Conservation (phyloP, 106 monocot species). For the Chionographis japonica region DNA sequence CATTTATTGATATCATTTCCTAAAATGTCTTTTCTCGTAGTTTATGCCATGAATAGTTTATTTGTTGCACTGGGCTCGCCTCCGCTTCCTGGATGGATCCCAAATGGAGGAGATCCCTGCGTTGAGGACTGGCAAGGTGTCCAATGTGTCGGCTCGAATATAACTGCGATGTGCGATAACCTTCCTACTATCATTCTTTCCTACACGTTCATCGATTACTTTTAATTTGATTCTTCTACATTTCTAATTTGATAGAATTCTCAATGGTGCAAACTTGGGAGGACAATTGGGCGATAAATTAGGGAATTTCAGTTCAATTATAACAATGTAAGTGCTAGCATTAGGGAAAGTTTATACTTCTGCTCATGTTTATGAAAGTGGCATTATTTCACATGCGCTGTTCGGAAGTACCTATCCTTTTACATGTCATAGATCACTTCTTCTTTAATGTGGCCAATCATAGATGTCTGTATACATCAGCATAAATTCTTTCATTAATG, state of each 20-base stretch:
- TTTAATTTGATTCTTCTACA: neutral
- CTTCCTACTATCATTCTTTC: conserved; percentile 5
- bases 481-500: too few species aligned
- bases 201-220: neutral
- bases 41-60: conserved; percentile 87
- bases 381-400: neutral
- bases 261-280: conserved; percentile 84
- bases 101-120: conserved; percentile 92
- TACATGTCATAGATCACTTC: too few species aligned
- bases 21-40: conserved; percentile 29
- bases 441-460: too few species aligned
- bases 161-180: conserved; percentile 72
- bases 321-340: conserved; percentile 52
- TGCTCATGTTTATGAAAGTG: neutral
- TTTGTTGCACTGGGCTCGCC: conserved; percentile 81
- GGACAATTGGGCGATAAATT: conserved; percentile 76
- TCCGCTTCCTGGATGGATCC: conserved; percentile 80
- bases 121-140: conserved; percentile 83
- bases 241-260: conserved; percentile 41
- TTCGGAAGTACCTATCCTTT: neutral
- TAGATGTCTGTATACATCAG: too few species aligned
- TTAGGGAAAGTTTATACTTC: neutral
- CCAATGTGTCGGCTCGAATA: conserved; percentile 68
- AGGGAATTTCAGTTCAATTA: conserved; percentile 73
- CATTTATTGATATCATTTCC: neutral